These are phyloP conservation scores for Nothophytophthora sp. DNA, from an alignment of 352 stramenopile species.

Conservation along the genomic window DNA sequence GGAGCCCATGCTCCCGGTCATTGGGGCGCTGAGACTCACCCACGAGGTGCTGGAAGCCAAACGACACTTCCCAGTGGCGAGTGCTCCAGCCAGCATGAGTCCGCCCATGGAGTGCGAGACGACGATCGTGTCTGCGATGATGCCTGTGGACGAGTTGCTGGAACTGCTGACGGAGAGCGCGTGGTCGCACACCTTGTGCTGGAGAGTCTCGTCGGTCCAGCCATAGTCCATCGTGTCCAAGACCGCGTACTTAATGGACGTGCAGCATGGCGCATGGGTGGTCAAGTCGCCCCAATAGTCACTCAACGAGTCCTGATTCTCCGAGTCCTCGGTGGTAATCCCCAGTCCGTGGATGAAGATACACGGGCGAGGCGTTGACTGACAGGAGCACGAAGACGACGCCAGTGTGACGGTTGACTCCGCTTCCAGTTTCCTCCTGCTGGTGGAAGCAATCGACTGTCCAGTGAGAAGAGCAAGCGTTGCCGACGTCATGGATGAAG, in stretches of 20 bases:
- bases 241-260: slow-evolving; percentile 31
- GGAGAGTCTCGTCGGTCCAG: slow-evolving; percentile 35
- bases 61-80: slow-evolving; percentile 51
- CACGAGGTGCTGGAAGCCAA: slow-evolving; percentile 42
- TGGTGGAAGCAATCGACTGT: no score
- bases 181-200: slow-evolving; percentile 35
- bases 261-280: slow-evolving; percentile 42
- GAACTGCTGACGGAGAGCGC: slow-evolving; percentile 29
- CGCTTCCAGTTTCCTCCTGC: slow-evolving; percentile 13
- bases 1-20: slow-evolving; percentile 52
- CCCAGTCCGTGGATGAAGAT: slow-evolving; percentile 46
- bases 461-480: slow-evolving; percentile 1
- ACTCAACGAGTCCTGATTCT: slow-evolving; percentile 24
- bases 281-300: slow-evolving; percentile 34
- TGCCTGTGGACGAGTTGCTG: slow-evolving; percentile 7
- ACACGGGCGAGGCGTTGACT: slow-evolving; percentile 33
- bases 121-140: slow-evolving; percentile 44
- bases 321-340: slow-evolving; percentile 13
- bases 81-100: slow-evolving; percentile 34
- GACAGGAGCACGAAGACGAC: slow-evolving; percentile 26
- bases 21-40: slow-evolving; percentile 40
- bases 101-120: slow-evolving; percentile 52
- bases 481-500: background rate
- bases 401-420: slow-evolving; percentile 14
- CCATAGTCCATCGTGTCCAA: slow-evolving; percentile 31